phyloP scores from a whole-genome alignment of 495 filamentous ascomycete genomes.

The Talaromyces trachyspermus region DNA sequence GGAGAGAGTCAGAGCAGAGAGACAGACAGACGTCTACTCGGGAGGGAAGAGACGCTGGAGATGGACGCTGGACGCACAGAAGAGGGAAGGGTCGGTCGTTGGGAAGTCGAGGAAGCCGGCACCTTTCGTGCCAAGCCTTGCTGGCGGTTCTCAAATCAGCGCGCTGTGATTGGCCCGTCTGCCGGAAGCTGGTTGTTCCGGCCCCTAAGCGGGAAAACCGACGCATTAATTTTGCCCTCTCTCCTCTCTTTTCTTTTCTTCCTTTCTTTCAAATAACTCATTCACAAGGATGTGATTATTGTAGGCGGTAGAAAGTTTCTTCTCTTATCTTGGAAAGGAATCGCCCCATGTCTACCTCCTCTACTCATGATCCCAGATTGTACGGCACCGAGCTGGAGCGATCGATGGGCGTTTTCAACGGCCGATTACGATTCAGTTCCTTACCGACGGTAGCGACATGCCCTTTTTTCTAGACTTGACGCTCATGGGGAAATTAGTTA shows the following conservation, averaged over 20 bases:
- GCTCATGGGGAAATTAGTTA: too few species aligned
- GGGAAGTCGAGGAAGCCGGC: slow-evolving; percentile 1
- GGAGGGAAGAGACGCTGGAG: slow-evolving; percentile 14
- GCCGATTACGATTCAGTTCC: slow-evolving; percentile 49
- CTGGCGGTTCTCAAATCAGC: slow-evolving; percentile 12
- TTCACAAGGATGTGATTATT: slow-evolving; percentile 71
- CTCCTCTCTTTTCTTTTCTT: slow-evolving; percentile 29
- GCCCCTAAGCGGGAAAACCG: slow-evolving; percentile 23
- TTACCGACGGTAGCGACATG: slow-evolving; percentile 59
- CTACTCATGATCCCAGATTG: slow-evolving; percentile 59
- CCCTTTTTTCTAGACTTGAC: slow-evolving; percentile 1
- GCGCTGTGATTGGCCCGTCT: neutral
- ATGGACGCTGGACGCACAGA: neutral
- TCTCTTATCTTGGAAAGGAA: slow-evolving; percentile 4
- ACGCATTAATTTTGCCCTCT: slow-evolving; percentile 17
- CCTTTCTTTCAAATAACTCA: slow-evolving; percentile 45
- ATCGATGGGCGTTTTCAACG: slow-evolving; percentile 36
- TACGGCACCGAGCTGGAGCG: slow-evolving; percentile 61
- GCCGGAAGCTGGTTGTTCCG: slow-evolving; percentile 8
- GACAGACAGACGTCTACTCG: slow-evolving; percentile 20
- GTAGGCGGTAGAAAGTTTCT: slow-evolving; percentile 57
- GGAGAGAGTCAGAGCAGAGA: slow-evolving; percentile 31
- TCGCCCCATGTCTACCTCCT: slow-evolving; percentile 44
- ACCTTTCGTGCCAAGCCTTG: slow-evolving; percentile 6
- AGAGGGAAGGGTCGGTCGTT: slow-evolving; percentile 11